Base-by-base conservation (phyloP, 768 basidiomycete species). In the Mycena sanguinolenta region DNA sequence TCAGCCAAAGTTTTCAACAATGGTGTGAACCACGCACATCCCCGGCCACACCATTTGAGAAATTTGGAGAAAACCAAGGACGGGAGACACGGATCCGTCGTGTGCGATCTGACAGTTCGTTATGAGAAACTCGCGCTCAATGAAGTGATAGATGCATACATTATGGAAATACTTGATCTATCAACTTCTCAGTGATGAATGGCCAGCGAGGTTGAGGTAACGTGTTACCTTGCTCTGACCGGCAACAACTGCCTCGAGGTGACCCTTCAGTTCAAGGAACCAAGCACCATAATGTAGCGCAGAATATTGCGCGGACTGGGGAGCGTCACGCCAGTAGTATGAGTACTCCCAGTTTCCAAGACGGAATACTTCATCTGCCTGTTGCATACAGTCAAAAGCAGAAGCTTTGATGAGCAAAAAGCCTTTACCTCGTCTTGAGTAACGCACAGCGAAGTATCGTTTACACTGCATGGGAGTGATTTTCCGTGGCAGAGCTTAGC, bases 301-400 rank as follows among this genome's bases (percentile, higher is more conserved):
- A 16, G 85, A 74, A 59, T 86, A 87, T 63, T 82, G 73, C 0
- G 85, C 77, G 1, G 86, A 85, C 12, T 81, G 77, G 30, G 83
- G 82, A 0, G 85, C 85, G 58, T 86, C 85, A 2, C 86, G 81
- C 75, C 75, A 87, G 30, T 83, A 79, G 82, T 82, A 91, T 66
- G 81, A 86, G 68, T 90, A 90, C 75, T 90, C 89, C 87, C 88
- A 90, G 67, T 88, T 87, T 0, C 88, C 89, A 6, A 89, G 81
- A 23, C 87, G 83, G 72, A 85, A 90, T 3, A 89, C 88, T 0
- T 82, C 83, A 65, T 86, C 73, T 14, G 89, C 88, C 84, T 85
- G 38, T 13, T 30, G 23, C 9, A 65, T 39, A 42, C 14, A 52
- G 25, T 64, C 6, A 17, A 21, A 58, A 23, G 34, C 27, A 30